Evolutionary conservation across 1,284 basidiomycete species (phyloP).

Genomic region (Sanghuangporus sanghuang): DNA sequence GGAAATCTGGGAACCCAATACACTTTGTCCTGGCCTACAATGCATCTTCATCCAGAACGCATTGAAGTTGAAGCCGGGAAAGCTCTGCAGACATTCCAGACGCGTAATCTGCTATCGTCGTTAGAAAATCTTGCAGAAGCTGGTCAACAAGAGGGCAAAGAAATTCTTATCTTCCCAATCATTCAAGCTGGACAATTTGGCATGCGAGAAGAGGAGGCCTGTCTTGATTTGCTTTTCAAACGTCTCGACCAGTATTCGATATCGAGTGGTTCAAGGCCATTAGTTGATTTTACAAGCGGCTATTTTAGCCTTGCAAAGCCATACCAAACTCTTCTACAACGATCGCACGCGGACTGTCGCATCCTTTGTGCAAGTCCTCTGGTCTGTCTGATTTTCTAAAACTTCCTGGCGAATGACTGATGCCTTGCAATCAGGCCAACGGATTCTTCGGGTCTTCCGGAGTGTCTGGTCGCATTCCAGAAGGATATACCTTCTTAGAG

Average conservation of each 20-base stretch:
- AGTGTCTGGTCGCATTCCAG: constrained; percentile 88
- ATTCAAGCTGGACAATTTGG: constrained; percentile 84
- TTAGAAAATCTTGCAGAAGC: constrained; percentile 13
- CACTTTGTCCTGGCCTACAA: constrained; percentile 51
- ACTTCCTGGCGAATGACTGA: background rate
- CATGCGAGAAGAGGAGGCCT: constrained; percentile 76
- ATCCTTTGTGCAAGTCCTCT: constrained; percentile 87
- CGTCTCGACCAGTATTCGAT: constrained; percentile 26
- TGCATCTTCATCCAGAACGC: constrained; percentile 49
- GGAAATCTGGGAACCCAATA: constrained; percentile 24
- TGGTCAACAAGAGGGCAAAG: constrained; percentile 24
- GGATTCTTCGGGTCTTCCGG: constrained; percentile 92
- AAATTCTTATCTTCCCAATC: constrained; percentile 71
- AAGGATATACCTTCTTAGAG: constrained; percentile 90
- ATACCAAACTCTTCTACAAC: constrained; percentile 76
- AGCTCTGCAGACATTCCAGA: constrained; percentile 49
- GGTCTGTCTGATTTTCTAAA: constrained; percentile 36
- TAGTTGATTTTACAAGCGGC: constrained; percentile 83
- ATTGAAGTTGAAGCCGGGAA: constrained; percentile 49
- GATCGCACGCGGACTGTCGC: constrained; percentile 55
- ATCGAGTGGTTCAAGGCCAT: constrained; percentile 28
- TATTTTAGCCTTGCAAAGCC: constrained; percentile 87
- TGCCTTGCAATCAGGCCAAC: constrained; percentile 62
- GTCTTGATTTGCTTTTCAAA: constrained; percentile 55
- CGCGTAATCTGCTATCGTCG: constrained; percentile 17